Conservation (phyloP, 257 asterid genomes). For the Ilex aquifolium region DNA sequence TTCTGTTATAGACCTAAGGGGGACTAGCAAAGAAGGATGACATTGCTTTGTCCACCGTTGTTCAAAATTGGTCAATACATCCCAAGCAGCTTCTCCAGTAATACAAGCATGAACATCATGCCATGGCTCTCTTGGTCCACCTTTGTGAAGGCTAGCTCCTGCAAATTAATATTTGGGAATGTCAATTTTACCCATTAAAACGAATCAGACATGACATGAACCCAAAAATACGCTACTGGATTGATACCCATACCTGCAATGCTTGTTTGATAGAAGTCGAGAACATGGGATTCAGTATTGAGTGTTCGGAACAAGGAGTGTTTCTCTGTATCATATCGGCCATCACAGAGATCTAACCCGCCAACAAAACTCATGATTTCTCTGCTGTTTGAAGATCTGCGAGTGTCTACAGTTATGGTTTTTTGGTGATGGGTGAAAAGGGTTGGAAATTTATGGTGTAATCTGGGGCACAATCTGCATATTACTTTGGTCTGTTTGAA, state of each 20-base stretch:
- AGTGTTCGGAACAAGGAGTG: conserved; percentile 77
- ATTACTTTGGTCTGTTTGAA: conserved; percentile 71
- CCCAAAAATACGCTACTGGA: no score
- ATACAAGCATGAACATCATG: conserved; percentile 82
- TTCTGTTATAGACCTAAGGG: conserved; percentile 46
- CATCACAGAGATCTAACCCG: conserved; percentile 87
- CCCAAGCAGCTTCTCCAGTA: conserved; percentile 67
- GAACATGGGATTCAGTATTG: conserved; percentile 66
- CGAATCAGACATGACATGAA: no score
- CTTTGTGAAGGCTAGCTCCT: conserved; percentile 75
- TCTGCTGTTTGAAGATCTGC: conserved; percentile 42
- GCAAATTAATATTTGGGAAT: background rate
- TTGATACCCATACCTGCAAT: conserved; percentile 5
- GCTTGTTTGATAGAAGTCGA: conserved; percentile 81
- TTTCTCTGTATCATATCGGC: conserved; percentile 77
- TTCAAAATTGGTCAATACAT: conserved; percentile 68
- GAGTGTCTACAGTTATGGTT: conserved; percentile 51
- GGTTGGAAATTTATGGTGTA: conserved; percentile 67
- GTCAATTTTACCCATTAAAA: no score
- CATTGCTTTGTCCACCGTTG: conserved; percentile 84
- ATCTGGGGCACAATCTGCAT: conserved; percentile 65
- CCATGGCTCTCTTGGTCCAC: conserved; percentile 97
- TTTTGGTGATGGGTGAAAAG: conserved; percentile 87
- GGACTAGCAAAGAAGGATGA: conserved; percentile 55
- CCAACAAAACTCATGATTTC: conserved; percentile 78